A percentile compares a stretch with the other conserved stretches of the same genome.
phyloP scores from a whole-genome alignment of 768 basidiomycete species.

The Kwoniella heveanensis region DNA sequence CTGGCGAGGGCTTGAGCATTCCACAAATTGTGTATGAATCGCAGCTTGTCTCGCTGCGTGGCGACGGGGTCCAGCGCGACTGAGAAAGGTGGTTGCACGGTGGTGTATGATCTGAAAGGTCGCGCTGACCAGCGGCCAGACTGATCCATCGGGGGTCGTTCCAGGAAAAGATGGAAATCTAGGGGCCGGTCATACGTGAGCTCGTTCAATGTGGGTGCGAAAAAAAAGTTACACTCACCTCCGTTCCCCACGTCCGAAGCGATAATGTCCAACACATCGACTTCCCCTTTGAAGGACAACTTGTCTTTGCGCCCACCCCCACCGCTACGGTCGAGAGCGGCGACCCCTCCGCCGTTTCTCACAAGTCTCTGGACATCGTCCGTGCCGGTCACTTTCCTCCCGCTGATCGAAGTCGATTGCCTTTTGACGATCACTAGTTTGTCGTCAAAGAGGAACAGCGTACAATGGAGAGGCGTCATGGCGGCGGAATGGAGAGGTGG shows the following conservation, averaged over 20 bases:
- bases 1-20: constrained; percentile 77
- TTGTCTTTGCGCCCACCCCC: constrained; percentile 64
- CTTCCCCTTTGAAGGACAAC: constrained; percentile 78
- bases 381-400: constrained; percentile 60
- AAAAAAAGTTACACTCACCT: constrained; percentile 63
- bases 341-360: constrained; percentile 62
- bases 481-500: constrained; percentile 17
- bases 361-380: constrained; percentile 64
- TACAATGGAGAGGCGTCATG: constrained; percentile 64
- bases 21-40: constrained; percentile 90
- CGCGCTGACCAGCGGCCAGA: constrained; percentile 85
- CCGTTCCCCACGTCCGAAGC: constrained; percentile 76
- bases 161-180: constrained; percentile 86
- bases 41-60: constrained; percentile 69
- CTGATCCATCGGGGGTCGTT: constrained; percentile 77
- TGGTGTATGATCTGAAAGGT: constrained; percentile 74
- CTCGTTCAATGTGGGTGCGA: no score
- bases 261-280: constrained; percentile 81
- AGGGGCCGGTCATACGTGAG: constrained; percentile 17
- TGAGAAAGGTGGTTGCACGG: constrained; percentile 73
- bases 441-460: constrained; percentile 91
- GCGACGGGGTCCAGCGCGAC: constrained; percentile 68
- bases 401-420: constrained; percentile 55
- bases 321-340: not conserved
- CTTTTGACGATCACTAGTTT: constrained; percentile 89